Percentiles rank a stretch among this genome's conserved stretches.
Conservation (phyloP, 2,329 filamentous ascomycete genomes). For the Cytospora leucostoma region DNA sequence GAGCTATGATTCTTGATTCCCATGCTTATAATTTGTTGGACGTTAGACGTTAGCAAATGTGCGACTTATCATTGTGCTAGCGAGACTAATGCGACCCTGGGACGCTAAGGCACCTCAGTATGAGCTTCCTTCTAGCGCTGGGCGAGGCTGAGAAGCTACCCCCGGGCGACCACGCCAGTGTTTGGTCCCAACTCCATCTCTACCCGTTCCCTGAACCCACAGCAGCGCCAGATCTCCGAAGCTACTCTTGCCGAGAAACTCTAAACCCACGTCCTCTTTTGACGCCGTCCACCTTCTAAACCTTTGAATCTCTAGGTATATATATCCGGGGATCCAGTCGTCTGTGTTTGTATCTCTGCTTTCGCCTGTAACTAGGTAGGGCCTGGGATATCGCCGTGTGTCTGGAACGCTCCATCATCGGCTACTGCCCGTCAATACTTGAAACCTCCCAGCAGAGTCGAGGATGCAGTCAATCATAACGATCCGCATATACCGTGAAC, state of each 20-base stretch:
- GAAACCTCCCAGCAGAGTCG: constrained; percentile 1
- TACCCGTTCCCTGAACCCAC: constrained; percentile 24
- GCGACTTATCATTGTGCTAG: constrained; percentile 15
- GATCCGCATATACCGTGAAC: background rate
- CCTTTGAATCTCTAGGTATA: constrained; percentile 1
- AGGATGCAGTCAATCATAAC: background rate
- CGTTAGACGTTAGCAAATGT: constrained; percentile 9
- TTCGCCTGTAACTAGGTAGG: background rate
- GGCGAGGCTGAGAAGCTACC: constrained; percentile 24
- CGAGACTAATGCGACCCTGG: constrained; percentile 22
- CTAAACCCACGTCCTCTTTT: constrained; percentile 24
- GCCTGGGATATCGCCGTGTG: background rate
- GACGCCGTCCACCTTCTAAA: background rate
- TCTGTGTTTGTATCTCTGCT: background rate
- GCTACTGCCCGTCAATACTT: background rate
- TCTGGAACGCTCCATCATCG: background rate
- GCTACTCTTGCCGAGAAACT: constrained; percentile 29
- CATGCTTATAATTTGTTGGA: constrained; percentile 12
- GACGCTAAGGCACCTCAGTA: constrained; percentile 17
- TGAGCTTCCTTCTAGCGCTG: constrained; percentile 16
- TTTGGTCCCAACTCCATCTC: constrained; percentile 28
- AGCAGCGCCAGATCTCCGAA: constrained; percentile 28
- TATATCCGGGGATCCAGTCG: constrained; percentile 5
- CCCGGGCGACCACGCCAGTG: constrained; percentile 21
- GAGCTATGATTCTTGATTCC: constrained; percentile 1